Conservation (phyloP, 1,284 basidiomycete species). For the Hypsizygus ulmarius region DNA sequence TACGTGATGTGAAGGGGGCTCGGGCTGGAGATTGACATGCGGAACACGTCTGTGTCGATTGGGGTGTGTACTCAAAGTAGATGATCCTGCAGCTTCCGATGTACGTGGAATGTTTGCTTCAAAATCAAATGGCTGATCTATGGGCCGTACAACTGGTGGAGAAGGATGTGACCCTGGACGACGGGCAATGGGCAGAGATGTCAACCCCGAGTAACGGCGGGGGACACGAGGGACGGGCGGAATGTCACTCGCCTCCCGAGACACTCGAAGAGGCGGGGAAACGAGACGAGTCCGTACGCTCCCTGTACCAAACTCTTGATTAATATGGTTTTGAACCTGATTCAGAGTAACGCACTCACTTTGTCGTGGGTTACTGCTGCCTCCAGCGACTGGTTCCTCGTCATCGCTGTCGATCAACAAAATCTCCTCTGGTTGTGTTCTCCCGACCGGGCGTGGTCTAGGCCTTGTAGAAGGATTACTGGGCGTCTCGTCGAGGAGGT, state of each 20-base stretch:
- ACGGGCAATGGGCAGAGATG: slow-evolving; percentile 28
- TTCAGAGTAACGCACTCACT: slow-evolving; percentile 3
- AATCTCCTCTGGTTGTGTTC: slow-evolving; percentile 10
- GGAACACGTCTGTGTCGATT: slow-evolving; percentile 18
- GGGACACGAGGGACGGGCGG: slow-evolving; percentile 39
- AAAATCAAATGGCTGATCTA: slow-evolving; percentile 31
- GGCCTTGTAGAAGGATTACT: slow-evolving; percentile 13
- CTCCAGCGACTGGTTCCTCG: slow-evolving; percentile 13
- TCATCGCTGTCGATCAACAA: slow-evolving; percentile 25
- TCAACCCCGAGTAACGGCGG: slow-evolving; percentile 25
- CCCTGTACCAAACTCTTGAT: background rate
- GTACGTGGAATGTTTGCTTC: slow-evolving; percentile 17
- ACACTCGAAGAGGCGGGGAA: slow-evolving; percentile 35
- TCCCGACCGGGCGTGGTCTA: slow-evolving; percentile 12
- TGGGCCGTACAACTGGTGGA: slow-evolving; percentile 33
- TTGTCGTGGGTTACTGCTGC: slow-evolving; percentile 6
- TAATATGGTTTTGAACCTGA: background rate
- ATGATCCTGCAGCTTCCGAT: slow-evolving; percentile 7
- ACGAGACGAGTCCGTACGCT: slow-evolving; percentile 22
- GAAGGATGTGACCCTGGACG: slow-evolving; percentile 21
- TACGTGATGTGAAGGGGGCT: slow-evolving; percentile 51
- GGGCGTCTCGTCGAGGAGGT: slow-evolving; percentile 28
- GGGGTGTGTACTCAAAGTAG: slow-evolving; percentile 12
- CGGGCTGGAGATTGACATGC: slow-evolving; percentile 26
- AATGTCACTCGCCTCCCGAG: slow-evolving; percentile 11